Evolutionary conservation across 2,329 filamentous ascomycete genomes (phyloP), one percentile per base, ranked within the genome.

Genomic region (Kalmusia sp.): DNA sequence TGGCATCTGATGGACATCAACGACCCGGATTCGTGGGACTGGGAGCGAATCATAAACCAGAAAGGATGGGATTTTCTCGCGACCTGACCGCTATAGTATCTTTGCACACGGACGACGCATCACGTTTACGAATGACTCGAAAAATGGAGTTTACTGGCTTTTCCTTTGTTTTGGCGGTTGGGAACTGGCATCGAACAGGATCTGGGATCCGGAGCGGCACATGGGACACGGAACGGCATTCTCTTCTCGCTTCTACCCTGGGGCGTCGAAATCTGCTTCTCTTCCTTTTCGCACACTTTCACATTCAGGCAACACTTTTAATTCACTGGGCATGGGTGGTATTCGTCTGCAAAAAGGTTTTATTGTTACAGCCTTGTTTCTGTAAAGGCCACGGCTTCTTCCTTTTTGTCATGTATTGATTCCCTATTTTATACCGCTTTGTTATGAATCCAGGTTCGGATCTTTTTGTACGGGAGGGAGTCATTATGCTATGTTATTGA

Each of bases 61-160:
- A 82, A 84, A 73, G 80, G 82, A 17, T 85, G 83, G 79, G 84
- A 87, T 62, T 86, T 87, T 59, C 72, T 87, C 59, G 80, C 85
- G 56, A 86, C 84, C 57, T 87, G 51, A 64, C 7, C 35, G n/a
- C 15, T 30, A 38, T 21, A 21, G 27, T 41, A 37, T 22, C 24
- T 52, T 17, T 22, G 57, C 54, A 34, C 34, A 50, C 34, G 19
- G 27, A n/a, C 46, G 25, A 25, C 22, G 15, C 17, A 34, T 37
- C 15, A 34, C 31, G 25, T 43, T 31, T 21, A 43, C 11, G 39
- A 43, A 21, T 15, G 27, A 14, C 31, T 43, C 11, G n/a, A 30
- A 21, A 12, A 40, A 25, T n/a, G 39, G 39, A 43, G 39, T 43
- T 43, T 31, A 28, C 14, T 14, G 25, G n/a, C 3, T 17, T 41